Conservation (phyloP, 176 grass and related monocot species). For the Elaeis guineensis region DNA sequence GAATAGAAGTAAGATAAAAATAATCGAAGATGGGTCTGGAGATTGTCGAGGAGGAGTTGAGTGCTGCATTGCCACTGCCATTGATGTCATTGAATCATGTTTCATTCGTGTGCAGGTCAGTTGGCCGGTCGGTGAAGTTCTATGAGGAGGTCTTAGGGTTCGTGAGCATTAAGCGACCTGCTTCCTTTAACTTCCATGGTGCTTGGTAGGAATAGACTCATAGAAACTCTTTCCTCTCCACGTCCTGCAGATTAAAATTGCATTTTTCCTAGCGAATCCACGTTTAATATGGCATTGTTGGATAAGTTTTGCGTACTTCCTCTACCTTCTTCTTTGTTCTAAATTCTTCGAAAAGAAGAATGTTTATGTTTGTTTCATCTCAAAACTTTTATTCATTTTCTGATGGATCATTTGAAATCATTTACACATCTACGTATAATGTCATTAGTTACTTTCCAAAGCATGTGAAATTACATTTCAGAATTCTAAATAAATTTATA, state of each 20-base stretch:
- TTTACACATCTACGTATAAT: too few species aligned
- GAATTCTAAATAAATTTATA: too few species aligned
- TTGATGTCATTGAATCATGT: background rate
- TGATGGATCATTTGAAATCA: too few species aligned
- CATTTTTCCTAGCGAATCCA: background rate
- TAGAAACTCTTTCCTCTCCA: background rate
- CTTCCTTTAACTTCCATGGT: conserved; percentile 4
- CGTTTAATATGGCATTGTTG: too few species aligned
- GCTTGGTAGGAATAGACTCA: background rate
- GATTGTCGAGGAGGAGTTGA: background rate
- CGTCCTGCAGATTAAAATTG: background rate
- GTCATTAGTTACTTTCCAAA: too few species aligned
- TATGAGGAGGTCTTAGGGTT: conserved; percentile 4
- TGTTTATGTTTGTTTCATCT: too few species aligned
- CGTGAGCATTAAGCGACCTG: background rate
- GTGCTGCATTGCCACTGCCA: background rate
- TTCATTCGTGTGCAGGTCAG: conserved; percentile 1
- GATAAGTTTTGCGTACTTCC: background rate
- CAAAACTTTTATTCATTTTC: too few species aligned
- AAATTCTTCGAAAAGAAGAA: too few species aligned
- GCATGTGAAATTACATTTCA: too few species aligned
- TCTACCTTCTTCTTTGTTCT: background rate
- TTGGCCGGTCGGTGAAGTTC: background rate
- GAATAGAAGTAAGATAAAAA: too few species aligned
- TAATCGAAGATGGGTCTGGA: background rate